Evolutionary conservation across 257 asterid genomes (phyloP).

Genomic region (Nicotiana otophora): DNA sequence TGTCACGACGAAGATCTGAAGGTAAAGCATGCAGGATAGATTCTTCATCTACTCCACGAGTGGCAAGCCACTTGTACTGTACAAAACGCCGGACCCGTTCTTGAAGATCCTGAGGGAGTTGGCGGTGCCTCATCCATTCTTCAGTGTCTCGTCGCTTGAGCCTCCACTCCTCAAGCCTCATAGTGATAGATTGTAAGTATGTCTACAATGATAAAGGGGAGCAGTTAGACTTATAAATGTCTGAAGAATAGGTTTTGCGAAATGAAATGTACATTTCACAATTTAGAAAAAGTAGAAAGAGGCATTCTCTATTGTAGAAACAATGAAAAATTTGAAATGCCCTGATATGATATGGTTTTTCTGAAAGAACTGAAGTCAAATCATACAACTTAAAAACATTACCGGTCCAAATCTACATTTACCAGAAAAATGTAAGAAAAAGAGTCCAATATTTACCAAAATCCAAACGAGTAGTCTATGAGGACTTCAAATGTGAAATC

Average conservation of each 20-base stretch:
- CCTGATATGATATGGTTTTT: not conserved
- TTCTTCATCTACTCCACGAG: slow-evolving; percentile 85
- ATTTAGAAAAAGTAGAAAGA: not conserved
- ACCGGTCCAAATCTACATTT: not conserved
- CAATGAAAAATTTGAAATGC: not conserved
- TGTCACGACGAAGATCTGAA: slow-evolving; percentile 77
- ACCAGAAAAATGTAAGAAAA: not conserved
- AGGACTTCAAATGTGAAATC: not conserved
- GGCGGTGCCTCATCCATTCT: slow-evolving; percentile 94
- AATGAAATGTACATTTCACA: not conserved
- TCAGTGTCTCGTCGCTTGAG: slow-evolving; percentile 80
- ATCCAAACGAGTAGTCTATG: not conserved
- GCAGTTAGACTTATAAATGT: slow-evolving; percentile 2
- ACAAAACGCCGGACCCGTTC: slow-evolving; percentile 65
- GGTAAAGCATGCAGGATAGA: slow-evolving; percentile 64
- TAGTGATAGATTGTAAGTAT: slow-evolving; percentile 76
- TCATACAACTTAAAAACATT: not conserved
- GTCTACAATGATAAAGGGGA: slow-evolving; percentile 36
- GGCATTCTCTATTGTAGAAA: not conserved
- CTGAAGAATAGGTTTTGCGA: not conserved
- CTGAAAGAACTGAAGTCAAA: not conserved
- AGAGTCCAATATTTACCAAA: not conserved
- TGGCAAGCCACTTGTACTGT: slow-evolving; percentile 82
- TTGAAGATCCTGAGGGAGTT: slow-evolving; percentile 59
- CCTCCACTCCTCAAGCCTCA: slow-evolving; percentile 96